phyloP scores from a whole-genome alignment of 495 filamentous ascomycete species.

The Margaritispora aquatica region DNA sequence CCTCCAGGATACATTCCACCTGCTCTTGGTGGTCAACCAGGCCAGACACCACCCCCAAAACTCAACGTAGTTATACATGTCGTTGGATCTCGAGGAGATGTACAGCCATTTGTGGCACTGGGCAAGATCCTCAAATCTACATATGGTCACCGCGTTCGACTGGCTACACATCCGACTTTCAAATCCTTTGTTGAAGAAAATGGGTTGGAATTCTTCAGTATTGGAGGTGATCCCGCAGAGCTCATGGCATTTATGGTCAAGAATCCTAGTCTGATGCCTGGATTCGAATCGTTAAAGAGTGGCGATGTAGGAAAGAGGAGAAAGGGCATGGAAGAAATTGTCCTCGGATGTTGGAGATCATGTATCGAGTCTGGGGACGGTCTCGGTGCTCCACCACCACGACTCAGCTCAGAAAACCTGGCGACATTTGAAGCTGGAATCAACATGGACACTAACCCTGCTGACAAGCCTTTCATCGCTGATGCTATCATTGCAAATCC shows the following conservation, averaged over 20 bases:
- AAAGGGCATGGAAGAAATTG: conserved; percentile 60
- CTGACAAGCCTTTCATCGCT: conserved; percentile 60
- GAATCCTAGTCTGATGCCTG: conserved; percentile 73
- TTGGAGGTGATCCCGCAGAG: conserved; percentile 72
- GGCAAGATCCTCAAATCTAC: conserved; percentile 54
- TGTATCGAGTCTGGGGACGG: conserved; percentile 57
- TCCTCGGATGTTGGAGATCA: conserved; percentile 74
- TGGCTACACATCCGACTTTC: conserved; percentile 73
- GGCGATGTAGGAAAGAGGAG: conserved; percentile 64
- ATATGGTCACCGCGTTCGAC: conserved; percentile 67
- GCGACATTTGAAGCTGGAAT: conserved; percentile 29
- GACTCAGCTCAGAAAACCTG: conserved; percentile 11
- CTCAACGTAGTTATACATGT: conserved; percentile 78
- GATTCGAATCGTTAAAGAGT: conserved; percentile 55
- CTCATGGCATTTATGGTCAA: conserved; percentile 88
- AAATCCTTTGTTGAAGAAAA: conserved; percentile 60
- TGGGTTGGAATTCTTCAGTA: conserved; percentile 71
- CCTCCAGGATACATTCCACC: conserved; percentile 57
- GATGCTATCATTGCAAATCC: conserved; percentile 84
- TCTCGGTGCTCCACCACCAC: conserved; percentile 31
- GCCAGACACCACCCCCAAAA: conserved; percentile 46
- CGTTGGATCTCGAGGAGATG: conserved; percentile 72
- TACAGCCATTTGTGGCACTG: conserved; percentile 68
- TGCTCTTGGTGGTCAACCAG: conserved; percentile 51
- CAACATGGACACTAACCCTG: conserved; percentile 25